These are phyloP conservation scores for Lichenothelia convexa DNA, from an alignment of 495 filamentous ascomycete genomes.

Conservation along the genomic window DNA sequence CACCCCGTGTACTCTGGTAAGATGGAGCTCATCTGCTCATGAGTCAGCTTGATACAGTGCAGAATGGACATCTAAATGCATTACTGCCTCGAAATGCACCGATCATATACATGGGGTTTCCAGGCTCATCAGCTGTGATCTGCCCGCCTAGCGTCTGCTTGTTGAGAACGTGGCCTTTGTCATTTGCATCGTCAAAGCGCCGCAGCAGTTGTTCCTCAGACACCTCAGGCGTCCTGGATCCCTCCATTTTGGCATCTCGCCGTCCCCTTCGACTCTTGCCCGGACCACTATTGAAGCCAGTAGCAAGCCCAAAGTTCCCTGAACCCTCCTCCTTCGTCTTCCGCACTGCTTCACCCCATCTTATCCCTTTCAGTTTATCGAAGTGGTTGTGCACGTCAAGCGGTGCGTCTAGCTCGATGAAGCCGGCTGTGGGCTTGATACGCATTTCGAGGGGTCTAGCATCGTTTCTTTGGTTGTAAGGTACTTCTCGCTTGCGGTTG, in stretches of 20 bases:
- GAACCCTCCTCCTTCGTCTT: constrained; percentile 41
- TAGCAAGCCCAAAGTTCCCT: constrained; percentile 37
- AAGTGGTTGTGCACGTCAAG: constrained; percentile 43
- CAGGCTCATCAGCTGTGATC: constrained; percentile 36
- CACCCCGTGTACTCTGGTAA: constrained; percentile 48
- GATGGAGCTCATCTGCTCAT: constrained; percentile 40
- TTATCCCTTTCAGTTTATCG: constrained; percentile 42
- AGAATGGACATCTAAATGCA: constrained; percentile 2
- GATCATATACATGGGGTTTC: constrained; percentile 51
- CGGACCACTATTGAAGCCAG: constrained; percentile 29
- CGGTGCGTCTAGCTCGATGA: constrained; percentile 60
- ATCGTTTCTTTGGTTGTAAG: constrained; percentile 35
- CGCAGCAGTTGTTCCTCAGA: constrained; percentile 23
- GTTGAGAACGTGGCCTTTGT: constrained; percentile 32
- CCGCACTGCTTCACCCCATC: constrained; percentile 47
- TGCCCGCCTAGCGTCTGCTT: constrained; percentile 51
- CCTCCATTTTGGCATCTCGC: constrained; percentile 12
- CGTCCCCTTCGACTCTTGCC: constrained; percentile 5
- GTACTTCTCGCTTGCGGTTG: constrained; percentile 28
- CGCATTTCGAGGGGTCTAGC: constrained; percentile 42
- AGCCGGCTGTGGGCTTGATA: constrained; percentile 46
- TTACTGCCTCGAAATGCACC: constrained; percentile 49
- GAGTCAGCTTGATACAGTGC: constrained; percentile 2
- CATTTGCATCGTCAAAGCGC: constrained; percentile 30
- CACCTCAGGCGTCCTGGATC: constrained; percentile 25